Evolutionary conservation across 345 rosid species (phyloP).

Genomic region (Corchorus olitorius): DNA sequence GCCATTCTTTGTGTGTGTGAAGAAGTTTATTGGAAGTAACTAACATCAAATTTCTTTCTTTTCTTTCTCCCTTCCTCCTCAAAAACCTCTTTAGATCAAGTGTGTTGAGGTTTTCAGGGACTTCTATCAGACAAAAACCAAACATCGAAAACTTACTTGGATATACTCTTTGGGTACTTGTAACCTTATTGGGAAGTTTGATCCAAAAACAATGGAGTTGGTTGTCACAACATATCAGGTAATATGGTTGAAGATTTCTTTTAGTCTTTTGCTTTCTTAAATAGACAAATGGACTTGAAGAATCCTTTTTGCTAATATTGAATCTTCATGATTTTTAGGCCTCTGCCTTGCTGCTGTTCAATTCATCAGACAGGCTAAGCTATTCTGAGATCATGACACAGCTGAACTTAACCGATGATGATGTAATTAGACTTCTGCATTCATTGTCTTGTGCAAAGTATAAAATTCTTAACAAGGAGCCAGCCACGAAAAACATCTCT

Average conservation of each 20-base stretch:
- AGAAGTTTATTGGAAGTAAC: conserved; percentile 9
- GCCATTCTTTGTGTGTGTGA: not conserved
- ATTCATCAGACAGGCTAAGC: conserved; percentile 58
- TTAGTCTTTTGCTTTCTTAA: not conserved
- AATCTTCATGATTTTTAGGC: conserved; percentile 43
- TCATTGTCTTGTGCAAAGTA: conserved; percentile 60
- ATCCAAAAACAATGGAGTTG: conserved; percentile 57
- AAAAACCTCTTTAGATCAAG: conserved; percentile 38
- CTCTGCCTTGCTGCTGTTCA: conserved; percentile 61
- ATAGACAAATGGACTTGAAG: not conserved
- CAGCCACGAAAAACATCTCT: conserved; percentile 41
- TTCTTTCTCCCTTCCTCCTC: not conserved
- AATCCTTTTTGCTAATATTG: conserved; percentile 1
- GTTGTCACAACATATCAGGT: conserved; percentile 76
- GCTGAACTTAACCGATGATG: conserved; percentile 61
- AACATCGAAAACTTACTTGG: conserved; percentile 70
- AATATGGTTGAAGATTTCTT: not conserved
- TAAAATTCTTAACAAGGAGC: conserved; percentile 54
- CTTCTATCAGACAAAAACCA: conserved; percentile 61
- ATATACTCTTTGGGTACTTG: conserved; percentile 70
- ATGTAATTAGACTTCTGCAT: conserved; percentile 62
- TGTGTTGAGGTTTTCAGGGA: conserved; percentile 69
- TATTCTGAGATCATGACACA: conserved; percentile 71
- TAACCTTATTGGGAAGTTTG: conserved; percentile 63
- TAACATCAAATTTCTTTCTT: not conserved